phyloP scores from a whole-genome alignment of 208 protist genomes.

The Trypanosoma congolense region DNA sequence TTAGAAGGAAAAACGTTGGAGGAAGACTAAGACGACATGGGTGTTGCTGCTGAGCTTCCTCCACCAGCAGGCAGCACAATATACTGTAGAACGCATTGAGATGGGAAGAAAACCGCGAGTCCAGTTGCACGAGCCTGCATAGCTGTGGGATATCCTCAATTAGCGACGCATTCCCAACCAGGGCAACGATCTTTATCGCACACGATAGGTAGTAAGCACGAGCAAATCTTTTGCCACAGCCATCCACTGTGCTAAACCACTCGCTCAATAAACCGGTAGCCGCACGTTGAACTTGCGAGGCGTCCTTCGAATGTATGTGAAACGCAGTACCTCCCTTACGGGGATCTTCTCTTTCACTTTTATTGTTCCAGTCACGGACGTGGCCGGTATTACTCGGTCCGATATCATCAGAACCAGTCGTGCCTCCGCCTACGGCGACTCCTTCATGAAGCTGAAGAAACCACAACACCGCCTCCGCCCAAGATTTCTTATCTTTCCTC shows the following conservation, averaged over 20 bases:
- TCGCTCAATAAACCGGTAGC: slow-evolving; percentile 46
- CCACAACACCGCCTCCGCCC: slow-evolving; percentile 18
- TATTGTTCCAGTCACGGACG: neutral
- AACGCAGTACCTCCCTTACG: neutral
- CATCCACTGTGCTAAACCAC: slow-evolving; percentile 26
- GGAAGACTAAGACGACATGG: slow-evolving; percentile 30
- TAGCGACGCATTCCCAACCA: slow-evolving; percentile 38
- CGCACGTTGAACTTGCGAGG: slow-evolving; percentile 39
- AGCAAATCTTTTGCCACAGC: slow-evolving; percentile 12
- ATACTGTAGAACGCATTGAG: slow-evolving; percentile 35
- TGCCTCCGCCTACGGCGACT: neutral
- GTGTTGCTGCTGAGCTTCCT: slow-evolving; percentile 31
- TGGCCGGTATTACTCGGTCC: neutral
- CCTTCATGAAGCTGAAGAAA: slow-evolving; percentile 20
- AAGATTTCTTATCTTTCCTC: slow-evolving; percentile 1
- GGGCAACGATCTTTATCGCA: slow-evolving; percentile 52
- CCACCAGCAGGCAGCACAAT: slow-evolving; percentile 48
- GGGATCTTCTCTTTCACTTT: neutral
- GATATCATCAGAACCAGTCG: neutral
- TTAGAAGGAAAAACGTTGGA: slow-evolving; percentile 56
- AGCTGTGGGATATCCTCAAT: slow-evolving; percentile 61
- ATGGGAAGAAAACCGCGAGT: slow-evolving; percentile 31
- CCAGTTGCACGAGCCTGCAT: slow-evolving; percentile 30
- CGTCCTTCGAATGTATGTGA: slow-evolving; percentile 30
- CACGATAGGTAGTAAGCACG: slow-evolving; percentile 59